These are phyloP conservation scores for Cucumis hystrix DNA, from an alignment of 306 rosid species.

Conservation along the genomic window DNA sequence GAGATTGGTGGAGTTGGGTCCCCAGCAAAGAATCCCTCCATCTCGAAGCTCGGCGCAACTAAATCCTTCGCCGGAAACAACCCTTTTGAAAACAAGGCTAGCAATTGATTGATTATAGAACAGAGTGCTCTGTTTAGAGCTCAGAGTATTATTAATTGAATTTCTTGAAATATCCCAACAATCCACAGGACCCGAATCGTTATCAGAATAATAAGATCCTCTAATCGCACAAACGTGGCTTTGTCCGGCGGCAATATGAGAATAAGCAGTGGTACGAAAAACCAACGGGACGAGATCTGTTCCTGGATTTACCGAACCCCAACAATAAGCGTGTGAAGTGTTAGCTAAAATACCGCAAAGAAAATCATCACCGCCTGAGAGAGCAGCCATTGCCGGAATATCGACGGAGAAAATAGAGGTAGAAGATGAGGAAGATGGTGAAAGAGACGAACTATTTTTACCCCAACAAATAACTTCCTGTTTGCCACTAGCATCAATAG, in stretches of 20 bases:
- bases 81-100: slow-evolving; percentile 25
- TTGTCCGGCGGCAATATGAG: slow-evolving; percentile 64
- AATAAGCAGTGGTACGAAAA: slow-evolving; percentile 39
- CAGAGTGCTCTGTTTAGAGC: slow-evolving; percentile 27
- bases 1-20: slow-evolving; percentile 40
- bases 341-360: slow-evolving; percentile 72
- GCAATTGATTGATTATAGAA: slow-evolving; percentile 27
- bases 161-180: slow-evolving; percentile 57
- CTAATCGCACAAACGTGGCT: slow-evolving; percentile 73
- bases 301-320: slow-evolving; percentile 31
- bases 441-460: slow-evolving; percentile 29
- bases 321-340: slow-evolving; percentile 62
- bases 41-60: slow-evolving; percentile 47
- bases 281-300: slow-evolving; percentile 52
- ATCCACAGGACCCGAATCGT: slow-evolving; percentile 49
- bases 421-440: slow-evolving; percentile 19
- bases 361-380: slow-evolving; percentile 77
- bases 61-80: slow-evolving; percentile 83
- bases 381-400: slow-evolving; percentile 68
- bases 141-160: slow-evolving; percentile 20
- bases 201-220: slow-evolving; percentile 58
- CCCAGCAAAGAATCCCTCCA: slow-evolving; percentile 80
- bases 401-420: slow-evolving; percentile 16
- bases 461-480: slow-evolving; percentile 84
- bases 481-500: slow-evolving; percentile 83